Conservation (phyloP, 1,284 basidiomycete genomes). For the Trametes sp. region DNA sequence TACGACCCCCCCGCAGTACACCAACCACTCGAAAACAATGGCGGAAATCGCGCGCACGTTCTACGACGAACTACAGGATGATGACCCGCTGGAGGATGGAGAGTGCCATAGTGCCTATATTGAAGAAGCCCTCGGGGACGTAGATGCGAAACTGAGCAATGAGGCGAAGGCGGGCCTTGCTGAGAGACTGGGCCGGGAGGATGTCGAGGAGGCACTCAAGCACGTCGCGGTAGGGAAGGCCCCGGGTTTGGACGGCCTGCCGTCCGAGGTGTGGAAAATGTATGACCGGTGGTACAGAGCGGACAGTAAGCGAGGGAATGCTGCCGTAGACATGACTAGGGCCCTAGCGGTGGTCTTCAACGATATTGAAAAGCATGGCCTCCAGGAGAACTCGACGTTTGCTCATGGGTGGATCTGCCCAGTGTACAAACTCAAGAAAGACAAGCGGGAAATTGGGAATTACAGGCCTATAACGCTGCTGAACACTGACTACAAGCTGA, state of each 20-base stretch:
- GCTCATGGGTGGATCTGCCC: not conserved
- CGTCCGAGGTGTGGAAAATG: not conserved
- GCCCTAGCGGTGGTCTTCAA: not conserved
- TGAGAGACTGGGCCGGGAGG: not conserved
- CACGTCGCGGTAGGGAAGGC: slow-evolving; percentile 2
- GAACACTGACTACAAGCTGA: not conserved
- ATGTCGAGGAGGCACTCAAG: not conserved
- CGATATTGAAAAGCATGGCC: not conserved
- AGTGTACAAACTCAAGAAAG: not conserved
- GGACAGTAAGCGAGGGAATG: not conserved
- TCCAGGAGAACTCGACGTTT: not conserved
- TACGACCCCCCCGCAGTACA: not conserved
- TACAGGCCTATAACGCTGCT: not conserved
- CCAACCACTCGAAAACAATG: not conserved
- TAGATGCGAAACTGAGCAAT: not conserved
- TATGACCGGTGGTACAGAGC: too few relatives aligned
- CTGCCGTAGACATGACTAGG: too few relatives aligned
- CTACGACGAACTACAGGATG: not conserved
- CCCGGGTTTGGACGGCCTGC: not conserved
- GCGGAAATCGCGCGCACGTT: not conserved
- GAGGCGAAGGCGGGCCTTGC: not conserved
- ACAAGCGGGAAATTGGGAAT: not conserved
- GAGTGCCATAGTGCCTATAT: not conserved
- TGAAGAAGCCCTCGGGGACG: not conserved
- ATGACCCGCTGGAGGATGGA: not conserved